Base-by-base conservation (phyloP, 495 filamentous ascomycete species). In the Tuber magnatum region DNA sequence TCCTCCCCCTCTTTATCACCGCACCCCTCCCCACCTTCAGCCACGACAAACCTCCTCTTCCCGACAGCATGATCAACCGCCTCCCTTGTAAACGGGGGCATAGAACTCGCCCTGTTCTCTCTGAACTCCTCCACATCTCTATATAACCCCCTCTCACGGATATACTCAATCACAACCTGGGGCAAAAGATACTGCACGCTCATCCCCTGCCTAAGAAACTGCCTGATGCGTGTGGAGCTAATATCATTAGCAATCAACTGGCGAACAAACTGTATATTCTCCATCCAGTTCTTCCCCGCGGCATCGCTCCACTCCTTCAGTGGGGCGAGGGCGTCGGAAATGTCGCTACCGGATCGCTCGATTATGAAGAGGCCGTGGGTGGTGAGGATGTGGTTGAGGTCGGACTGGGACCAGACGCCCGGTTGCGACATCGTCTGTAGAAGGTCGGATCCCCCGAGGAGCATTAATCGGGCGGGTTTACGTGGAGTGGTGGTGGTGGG, bases 211-310 rank as follows among this genome's bases (percentile, higher is more conserved):
- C 91, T 87, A 46, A 95, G 83, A 83, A 97, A 94, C 12, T 95
- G 86, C 35, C 93, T 88, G 73, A 97, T 94, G 83, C 95, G 94
- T 43, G 93, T 97, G 68, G 90, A 92, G 81, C 90, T 93, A 73
- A 97, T 92, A 80, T 96, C 92, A 80, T 97, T 97, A 69, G 93
- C 90, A 48, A 97, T 94, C 68, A 95, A 88, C 80, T 97, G 94
- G 76, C 92, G 90, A 78, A 97, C 94, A 46, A 94, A 89, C 81
- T 92, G 89, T 73, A 97, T 96, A 71, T 97, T 95, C 42, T 84
- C 79, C 72, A 86, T 84, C 83, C 86, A 90, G 48, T 77, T 72
- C 43, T 74, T 73, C 12, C 70, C 73, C 41, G 73, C 28, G 24
- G 41, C 32, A 65, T 89, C 87, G 73, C 88, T 87, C 88, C 87